Conservation (phyloP, 2,329 filamentous ascomycete species). For the Botrytis elliptica region DNA sequence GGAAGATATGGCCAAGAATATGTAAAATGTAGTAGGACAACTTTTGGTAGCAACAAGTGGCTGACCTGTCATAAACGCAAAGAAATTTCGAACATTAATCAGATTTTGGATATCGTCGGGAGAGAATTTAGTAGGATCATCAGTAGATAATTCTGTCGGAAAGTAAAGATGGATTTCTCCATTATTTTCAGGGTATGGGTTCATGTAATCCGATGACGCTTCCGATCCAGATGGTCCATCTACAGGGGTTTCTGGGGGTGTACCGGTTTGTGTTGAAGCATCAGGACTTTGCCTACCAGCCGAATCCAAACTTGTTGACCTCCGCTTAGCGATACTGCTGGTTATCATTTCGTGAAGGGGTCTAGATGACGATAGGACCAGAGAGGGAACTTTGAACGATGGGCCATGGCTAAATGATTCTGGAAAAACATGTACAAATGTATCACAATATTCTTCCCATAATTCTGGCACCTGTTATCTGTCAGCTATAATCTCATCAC, state of each 20-base stretch:
- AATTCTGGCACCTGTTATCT: slow-evolving; percentile 61
- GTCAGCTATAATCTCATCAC: not conserved
- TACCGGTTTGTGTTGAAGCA: slow-evolving; percentile 35
- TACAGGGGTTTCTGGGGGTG: slow-evolving; percentile 41
- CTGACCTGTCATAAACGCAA: slow-evolving; percentile 63
- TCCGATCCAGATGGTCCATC: slow-evolving; percentile 24
- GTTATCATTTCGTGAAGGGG: slow-evolving; percentile 21
- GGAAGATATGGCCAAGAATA: slow-evolving; percentile 53
- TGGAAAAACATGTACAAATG: slow-evolving; percentile 58
- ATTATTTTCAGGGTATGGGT: slow-evolving; percentile 41
- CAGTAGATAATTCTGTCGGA: slow-evolving; percentile 39
- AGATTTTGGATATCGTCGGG: slow-evolving; percentile 54
- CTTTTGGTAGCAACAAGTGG: slow-evolving; percentile 58
- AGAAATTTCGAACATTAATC: slow-evolving; percentile 61
- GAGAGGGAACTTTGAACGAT: slow-evolving; percentile 55
- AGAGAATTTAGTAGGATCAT: slow-evolving; percentile 37
- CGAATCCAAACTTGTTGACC: slow-evolving; percentile 44
- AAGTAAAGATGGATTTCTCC: slow-evolving; percentile 53
- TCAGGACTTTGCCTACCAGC: slow-evolving; percentile 42
- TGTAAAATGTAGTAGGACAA: slow-evolving; percentile 52
- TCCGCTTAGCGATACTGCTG: slow-evolving; percentile 28
- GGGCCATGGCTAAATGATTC: slow-evolving; percentile 50
- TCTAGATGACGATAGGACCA: slow-evolving; percentile 20
- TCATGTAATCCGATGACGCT: slow-evolving; percentile 29
- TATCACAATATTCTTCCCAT: slow-evolving; percentile 60